Evolutionary conservation across 2,329 filamentous ascomycete species (phyloP).

Genomic region (Exophiala xenobiotica): DNA sequence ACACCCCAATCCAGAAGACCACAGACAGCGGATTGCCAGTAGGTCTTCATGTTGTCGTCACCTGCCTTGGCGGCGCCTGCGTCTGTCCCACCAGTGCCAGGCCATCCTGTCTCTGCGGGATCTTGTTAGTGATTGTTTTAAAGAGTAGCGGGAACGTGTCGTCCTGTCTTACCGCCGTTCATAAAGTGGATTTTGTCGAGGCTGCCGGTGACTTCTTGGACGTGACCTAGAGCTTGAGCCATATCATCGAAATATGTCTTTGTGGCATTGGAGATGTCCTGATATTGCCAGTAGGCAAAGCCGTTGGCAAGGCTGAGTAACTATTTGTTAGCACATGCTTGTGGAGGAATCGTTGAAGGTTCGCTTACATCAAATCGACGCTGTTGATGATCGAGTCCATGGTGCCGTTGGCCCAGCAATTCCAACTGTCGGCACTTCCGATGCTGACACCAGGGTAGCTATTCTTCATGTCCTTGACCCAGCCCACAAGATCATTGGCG

Average conservation of each 20-base stretch:
- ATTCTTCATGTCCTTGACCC: conserved; percentile 62
- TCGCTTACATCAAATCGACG: conserved; percentile 57
- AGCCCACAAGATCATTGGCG: conserved; percentile 57
- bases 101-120: conserved; percentile 27
- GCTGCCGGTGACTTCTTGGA: conserved; percentile 59
- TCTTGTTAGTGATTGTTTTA: not conserved
- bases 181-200: conserved; percentile 61
- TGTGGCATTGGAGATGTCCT: conserved; percentile 57
- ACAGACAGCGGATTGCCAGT: conserved; percentile 64
- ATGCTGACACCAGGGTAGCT: conserved; percentile 57
- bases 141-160: too few species aligned
- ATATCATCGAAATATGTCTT: conserved; percentile 67
- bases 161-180: conserved; percentile 67
- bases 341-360: not conserved
- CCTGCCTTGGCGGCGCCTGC: conserved; percentile 63
- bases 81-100: conserved; percentile 53
- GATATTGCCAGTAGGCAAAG: conserved; percentile 72
- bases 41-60: conserved; percentile 57
- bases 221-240: conserved; percentile 61
- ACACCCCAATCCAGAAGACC: conserved; percentile 63
- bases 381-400: conserved; percentile 62
- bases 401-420: conserved; percentile 68
- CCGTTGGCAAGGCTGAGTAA: conserved; percentile 58
- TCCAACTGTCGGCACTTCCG: conserved; percentile 72
- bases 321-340: conserved; percentile 7